Conservation (phyloP, 352 stramenopile species). For the Globisporangium echinulatum region DNA sequence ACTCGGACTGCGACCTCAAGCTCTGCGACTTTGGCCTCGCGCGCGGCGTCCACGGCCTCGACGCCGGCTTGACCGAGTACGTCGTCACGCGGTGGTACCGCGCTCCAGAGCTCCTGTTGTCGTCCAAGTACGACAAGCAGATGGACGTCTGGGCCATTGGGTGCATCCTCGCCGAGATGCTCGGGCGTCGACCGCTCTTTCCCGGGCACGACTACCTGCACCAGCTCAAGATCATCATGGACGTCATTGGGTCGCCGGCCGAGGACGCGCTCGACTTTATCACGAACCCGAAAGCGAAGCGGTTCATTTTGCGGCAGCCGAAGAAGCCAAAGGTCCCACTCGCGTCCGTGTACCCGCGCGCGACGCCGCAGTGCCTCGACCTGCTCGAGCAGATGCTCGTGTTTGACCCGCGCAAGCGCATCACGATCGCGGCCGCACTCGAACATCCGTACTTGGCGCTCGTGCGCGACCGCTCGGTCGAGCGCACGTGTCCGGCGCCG, state of each 20-base stretch:
- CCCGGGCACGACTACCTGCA: conserved; percentile 84
- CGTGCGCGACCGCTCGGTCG: conserved; percentile 64
- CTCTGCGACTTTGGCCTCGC: conserved; percentile 77
- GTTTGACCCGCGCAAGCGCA: conserved; percentile 88
- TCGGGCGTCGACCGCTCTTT: conserved; percentile 78
- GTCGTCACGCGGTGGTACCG: conserved; percentile 91
- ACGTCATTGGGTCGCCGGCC: conserved; percentile 74
- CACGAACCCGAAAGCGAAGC: conserved; percentile 86
- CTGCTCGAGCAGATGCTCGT: conserved; percentile 91
- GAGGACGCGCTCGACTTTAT: conserved; percentile 85
- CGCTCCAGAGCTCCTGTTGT: conserved; percentile 88
- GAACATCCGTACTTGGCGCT: conserved; percentile 74
- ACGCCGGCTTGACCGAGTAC: conserved; percentile 86
- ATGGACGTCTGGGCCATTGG: conserved; percentile 87
- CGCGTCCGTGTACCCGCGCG: conserved; percentile 81
- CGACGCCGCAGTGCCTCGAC: conserved; percentile 79
- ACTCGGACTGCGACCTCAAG: conserved; percentile 78
- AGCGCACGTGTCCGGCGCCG: conserved; percentile 69
- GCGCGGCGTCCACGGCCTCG: conserved; percentile 62
- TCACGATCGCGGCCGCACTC: conserved; percentile 73
- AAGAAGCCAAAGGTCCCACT: conserved; percentile 83
- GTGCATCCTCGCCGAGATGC: conserved; percentile 84
- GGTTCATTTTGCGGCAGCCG: conserved; percentile 81
- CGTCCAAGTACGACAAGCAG: conserved; percentile 87
- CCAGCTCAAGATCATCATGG: conserved; percentile 89